Conservation (phyloP, 192 early-diverging fungal species). For the Backusella morwellensis region DNA sequence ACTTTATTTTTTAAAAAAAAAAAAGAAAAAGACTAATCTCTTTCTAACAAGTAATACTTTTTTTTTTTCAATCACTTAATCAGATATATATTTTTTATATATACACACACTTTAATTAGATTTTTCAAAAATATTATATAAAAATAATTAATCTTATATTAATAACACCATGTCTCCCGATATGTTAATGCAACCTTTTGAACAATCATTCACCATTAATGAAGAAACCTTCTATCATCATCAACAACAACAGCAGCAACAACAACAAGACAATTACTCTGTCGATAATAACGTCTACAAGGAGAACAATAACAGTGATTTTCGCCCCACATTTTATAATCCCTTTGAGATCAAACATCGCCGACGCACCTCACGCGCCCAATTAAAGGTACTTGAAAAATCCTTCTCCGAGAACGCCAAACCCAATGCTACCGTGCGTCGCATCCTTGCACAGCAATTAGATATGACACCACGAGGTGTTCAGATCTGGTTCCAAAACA, state of each 20-base stretch:
- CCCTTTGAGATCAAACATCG: conserved; percentile 78
- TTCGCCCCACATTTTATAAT: conserved; percentile 73
- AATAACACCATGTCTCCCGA: conserved; percentile 1
- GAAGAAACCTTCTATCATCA: not conserved
- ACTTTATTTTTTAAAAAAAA: not conserved
- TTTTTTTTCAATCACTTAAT: not conserved
- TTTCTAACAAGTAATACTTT: not conserved
- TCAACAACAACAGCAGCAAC: not conserved
- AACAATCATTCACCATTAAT: conserved; percentile 14
- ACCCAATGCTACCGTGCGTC: conserved; percentile 63
- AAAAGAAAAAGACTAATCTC: not conserved
- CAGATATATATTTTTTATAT: not conserved
- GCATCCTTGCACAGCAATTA: conserved; percentile 57
- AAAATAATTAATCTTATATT: not conserved
- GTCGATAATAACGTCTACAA: not conserved
- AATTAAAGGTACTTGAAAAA: conserved; percentile 70
- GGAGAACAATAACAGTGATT: conserved; percentile 38
- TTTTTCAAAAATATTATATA: not conserved
- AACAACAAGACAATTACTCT: not conserved
- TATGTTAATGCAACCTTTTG: conserved; percentile 22
- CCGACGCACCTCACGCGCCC: conserved; percentile 68
- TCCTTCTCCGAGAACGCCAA: conserved; percentile 63
- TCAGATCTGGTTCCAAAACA: conserved; percentile 90
- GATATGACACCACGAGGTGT: conserved; percentile 70
- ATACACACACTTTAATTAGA: not conserved